These are phyloP conservation scores for Populus hybrid DNA, from an alignment of 441 rosid genomes.

Conservation along the genomic window DNA sequence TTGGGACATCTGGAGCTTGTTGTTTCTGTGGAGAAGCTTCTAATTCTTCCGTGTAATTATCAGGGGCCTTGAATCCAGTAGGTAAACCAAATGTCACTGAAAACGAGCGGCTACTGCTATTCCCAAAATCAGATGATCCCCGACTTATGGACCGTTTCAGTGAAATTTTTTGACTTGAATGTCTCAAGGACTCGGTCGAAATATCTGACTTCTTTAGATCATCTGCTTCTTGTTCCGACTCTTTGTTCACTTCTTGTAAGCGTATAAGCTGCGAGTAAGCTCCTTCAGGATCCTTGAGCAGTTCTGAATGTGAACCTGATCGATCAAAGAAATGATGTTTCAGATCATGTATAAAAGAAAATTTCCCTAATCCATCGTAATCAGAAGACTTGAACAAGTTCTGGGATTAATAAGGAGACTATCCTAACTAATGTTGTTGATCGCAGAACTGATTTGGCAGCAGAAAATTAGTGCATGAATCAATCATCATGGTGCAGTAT, in stretches of 20 bases:
- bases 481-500: not conserved
- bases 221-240: slow-evolving; percentile 29
- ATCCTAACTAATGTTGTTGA: not conserved
- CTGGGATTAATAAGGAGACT: not conserved
- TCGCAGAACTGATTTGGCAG: not conserved
- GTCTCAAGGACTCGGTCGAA: not conserved
- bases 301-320: slow-evolving; percentile 62
- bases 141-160: slow-evolving; percentile 37
- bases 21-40: not conserved
- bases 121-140: slow-evolving; percentile 29
- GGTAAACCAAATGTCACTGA: slow-evolving; percentile 37
- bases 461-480: not conserved
- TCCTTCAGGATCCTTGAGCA: slow-evolving; percentile 44
- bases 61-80: slow-evolving; percentile 21
- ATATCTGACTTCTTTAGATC: slow-evolving; percentile 17
- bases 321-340: slow-evolving; percentile 22
- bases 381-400: not conserved
- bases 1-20: no score
- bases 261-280: slow-evolving; percentile 52
- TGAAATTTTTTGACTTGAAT: slow-evolving; percentile 31
- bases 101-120: slow-evolving; percentile 27
- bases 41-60: slow-evolving; percentile 11
- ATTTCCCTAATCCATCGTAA: slow-evolving; percentile 31
- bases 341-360: not conserved
- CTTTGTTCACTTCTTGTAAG: slow-evolving; percentile 40